A percentile compares a stretch with the other conserved stretches of the same genome.
These are phyloP conservation scores for Neurospora hispaniola DNA, from an alignment of 495 filamentous ascomycete genomes.

Conservation along the genomic window DNA sequence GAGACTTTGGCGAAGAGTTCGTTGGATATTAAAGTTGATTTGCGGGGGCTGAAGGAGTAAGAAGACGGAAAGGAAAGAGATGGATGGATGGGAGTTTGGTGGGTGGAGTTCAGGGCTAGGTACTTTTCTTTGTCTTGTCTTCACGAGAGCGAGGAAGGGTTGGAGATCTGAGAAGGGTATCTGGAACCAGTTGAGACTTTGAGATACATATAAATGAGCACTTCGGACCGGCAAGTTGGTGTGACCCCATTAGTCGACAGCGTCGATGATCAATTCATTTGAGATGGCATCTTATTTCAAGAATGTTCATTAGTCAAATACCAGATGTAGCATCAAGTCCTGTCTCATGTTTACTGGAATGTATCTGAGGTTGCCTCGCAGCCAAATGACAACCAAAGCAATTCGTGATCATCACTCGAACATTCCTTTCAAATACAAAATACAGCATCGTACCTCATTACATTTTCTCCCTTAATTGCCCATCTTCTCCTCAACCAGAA, in stretches of 20 bases:
- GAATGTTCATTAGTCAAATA: background rate
- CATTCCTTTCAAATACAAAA: background rate
- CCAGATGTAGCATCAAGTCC: background rate
- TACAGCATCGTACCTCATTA: background rate
- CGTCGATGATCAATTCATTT: background rate
- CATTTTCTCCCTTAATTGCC: background rate
- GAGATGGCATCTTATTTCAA: background rate
- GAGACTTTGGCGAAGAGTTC: background rate
- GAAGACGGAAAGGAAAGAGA: background rate
- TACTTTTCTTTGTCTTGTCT: too few species aligned
- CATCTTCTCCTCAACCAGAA: background rate
- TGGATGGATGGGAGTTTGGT: too few species aligned
- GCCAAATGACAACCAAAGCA: too few species aligned
- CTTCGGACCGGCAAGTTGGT: too few species aligned
- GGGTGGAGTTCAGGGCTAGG: background rate
- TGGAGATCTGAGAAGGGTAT: background rate
- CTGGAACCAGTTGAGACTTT: background rate
- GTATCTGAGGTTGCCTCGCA: background rate
- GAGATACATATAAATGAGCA: too few species aligned
- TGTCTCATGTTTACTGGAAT: background rate
- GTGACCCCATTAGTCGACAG: too few species aligned
- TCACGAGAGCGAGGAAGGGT: background rate
- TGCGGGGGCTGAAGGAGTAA: background rate
- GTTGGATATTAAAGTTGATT: background rate
- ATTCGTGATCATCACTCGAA: background rate